phyloP scores from a whole-genome alignment of 805 yeast genomes.

The Kluyveromyces lactis region DNA sequence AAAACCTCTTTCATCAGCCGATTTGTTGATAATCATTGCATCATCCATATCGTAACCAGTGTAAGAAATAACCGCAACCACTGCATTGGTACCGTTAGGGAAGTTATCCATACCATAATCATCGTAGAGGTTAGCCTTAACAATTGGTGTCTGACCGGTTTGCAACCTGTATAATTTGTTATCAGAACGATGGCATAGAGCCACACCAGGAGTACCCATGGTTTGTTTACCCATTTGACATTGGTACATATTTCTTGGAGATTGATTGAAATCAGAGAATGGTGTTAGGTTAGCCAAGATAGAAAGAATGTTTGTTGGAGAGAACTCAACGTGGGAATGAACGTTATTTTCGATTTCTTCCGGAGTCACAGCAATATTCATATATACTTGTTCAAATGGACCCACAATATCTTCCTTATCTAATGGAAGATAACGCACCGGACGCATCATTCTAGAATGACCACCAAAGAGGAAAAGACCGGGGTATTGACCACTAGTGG shows the following conservation, averaged over 20 bases:
- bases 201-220: conserved; percentile 99
- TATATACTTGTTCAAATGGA: conserved; percentile 96
- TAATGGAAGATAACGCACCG: conserved; percentile 83
- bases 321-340: conserved; percentile 89
- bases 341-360: conserved; percentile 73
- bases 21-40: conserved; percentile 96
- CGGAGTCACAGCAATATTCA: conserved; percentile 93
- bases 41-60: conserved; percentile 99
- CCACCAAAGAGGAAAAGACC: conserved; percentile 91
- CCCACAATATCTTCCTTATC: conserved; percentile 83
- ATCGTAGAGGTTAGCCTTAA: conserved; percentile 85
- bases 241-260: conserved; percentile 99
- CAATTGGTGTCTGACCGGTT: conserved; percentile 95
- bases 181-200: conserved; percentile 83
- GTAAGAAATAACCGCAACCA: conserved; percentile 96
- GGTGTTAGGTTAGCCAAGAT: conserved; percentile 96
- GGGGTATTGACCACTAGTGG: conserved; percentile 92
- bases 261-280: conserved; percentile 96
- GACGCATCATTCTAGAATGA: conserved; percentile 90
- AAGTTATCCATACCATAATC: conserved; percentile 97
- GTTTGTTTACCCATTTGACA: conserved; percentile 99
- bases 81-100: conserved; percentile 98
- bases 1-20: conserved; percentile 96
- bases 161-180: conserved; percentile 90
- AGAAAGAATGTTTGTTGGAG: conserved; percentile 91